Evolutionary conservation across 75 land plant genomes (phyloP), one percentile per base, ranked within the genome.

Genomic region (Larix kaempferi): DNA sequence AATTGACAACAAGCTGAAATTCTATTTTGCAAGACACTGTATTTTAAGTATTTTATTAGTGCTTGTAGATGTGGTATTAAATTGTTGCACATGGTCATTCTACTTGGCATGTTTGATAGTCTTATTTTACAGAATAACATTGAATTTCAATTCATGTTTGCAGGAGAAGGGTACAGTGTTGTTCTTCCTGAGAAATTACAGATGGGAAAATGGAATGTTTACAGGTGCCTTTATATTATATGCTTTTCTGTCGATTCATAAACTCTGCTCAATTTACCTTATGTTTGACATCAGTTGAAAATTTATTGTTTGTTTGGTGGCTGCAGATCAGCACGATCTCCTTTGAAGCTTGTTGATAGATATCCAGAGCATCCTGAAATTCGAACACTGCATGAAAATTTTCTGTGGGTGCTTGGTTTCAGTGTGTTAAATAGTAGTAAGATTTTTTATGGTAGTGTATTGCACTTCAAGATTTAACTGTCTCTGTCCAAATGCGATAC

Each of bases 121-220:
- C 13, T 44, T 69, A 11, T 7, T 21, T 69, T n/a, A 19, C 23
- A 39, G 26, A 37, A 69, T 69, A 69, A 17, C n/a, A 41, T 69
- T 69, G 54, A 69, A 65, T 65, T 29, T 35, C 39, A n/a, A 23
- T 69, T 69, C 25, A n/a, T 69, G 52, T 69, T 69, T 72, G 59
- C 92, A 95, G 98, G 74, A 41, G 82, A 95, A 56, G 92, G 92
- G 1, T 94, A 94, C 56, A 94, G 97, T 84, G 98, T 95, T 61
- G 81, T 90, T 29, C 88, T 95, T 80, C 98, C 98, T 27, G 98
- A 95, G 75, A 91, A 93, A 52, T 85, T 95, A 78, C 87, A 87
- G 16, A 86, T 84, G 19, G 98, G 94, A 54, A 94, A 94, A 73
- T 95, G 98, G 98, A 90, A 95, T 88, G 98, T 95, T 41, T 88